Evolutionary conservation across 805 yeast species (phyloP).

Genomic region (Candida broadrunensis): DNA sequence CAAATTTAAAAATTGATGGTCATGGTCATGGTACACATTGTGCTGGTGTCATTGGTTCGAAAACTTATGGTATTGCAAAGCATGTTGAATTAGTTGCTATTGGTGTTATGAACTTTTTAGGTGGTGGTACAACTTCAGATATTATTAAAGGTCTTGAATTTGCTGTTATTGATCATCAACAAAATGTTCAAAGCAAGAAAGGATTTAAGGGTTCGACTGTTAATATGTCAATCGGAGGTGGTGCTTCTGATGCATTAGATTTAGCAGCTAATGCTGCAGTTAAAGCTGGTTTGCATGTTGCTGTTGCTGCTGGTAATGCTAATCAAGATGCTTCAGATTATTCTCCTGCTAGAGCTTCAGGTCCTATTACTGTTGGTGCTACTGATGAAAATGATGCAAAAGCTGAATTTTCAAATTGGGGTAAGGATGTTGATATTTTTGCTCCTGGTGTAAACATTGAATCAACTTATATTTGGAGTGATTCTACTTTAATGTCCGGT

Average conservation of each 20-base stretch:
- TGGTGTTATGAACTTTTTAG: constrained; percentile 38
- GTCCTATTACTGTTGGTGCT: constrained; percentile 54
- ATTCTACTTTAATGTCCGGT: constrained; percentile 55
- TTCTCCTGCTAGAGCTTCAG: constrained; percentile 61
- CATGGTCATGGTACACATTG: constrained; percentile 95
- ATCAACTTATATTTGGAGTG: constrained; percentile 56
- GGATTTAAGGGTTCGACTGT: constrained; percentile 61
- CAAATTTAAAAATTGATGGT: constrained; percentile 45
- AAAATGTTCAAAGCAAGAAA: constrained; percentile 20
- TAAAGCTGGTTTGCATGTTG: constrained; percentile 54
- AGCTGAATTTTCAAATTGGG: constrained; percentile 54
- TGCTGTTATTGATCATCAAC: constrained; percentile 35
- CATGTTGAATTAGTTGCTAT: constrained; percentile 38
- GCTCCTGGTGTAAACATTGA: constrained; percentile 57
- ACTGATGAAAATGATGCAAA: constrained; percentile 42
- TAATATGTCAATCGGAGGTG: constrained; percentile 63
- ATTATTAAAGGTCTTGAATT: constrained; percentile 41
- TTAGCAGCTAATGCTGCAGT: constrained; percentile 59
- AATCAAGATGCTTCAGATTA: constrained; percentile 56
- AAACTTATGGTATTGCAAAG: constrained; percentile 81
- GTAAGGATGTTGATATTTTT: constrained; percentile 50
- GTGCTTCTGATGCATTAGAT: constrained; percentile 54
- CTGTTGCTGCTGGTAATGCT: constrained; percentile 65
- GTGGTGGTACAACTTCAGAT: constrained; percentile 40
- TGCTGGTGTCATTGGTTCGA: constrained; percentile 83